These are phyloP conservation scores for Erucastrum elatum DNA, from an alignment of 345 rosid genomes.

Conservation along the genomic window DNA sequence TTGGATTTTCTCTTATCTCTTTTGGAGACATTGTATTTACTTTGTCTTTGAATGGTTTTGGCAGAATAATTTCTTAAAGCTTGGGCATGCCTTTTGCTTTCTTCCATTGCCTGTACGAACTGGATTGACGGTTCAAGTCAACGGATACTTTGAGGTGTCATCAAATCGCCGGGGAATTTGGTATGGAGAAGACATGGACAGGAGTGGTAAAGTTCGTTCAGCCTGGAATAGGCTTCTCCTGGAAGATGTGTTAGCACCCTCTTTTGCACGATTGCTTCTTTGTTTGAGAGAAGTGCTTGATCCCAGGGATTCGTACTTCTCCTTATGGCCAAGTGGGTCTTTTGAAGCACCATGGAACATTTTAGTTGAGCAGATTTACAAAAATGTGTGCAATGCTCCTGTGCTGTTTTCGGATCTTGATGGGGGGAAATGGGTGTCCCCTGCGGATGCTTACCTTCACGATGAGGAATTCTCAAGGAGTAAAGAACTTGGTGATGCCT, in stretches of 20 bases:
- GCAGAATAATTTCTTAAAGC: conserved; percentile 65
- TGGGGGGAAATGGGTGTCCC: conserved; percentile 84
- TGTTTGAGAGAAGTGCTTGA: conserved; percentile 67
- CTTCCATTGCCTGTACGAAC: conserved; percentile 95
- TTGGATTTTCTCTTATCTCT: conserved; percentile 1
- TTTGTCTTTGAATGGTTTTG: conserved; percentile 36
- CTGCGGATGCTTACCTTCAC: conserved; percentile 80
- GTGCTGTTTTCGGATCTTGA: conserved; percentile 68
- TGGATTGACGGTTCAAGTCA: conserved; percentile 81
- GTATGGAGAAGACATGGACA: conserved; percentile 98
- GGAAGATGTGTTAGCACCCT: conserved; percentile 87
- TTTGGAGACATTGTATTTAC: conserved; percentile 24
- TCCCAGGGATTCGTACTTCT: conserved; percentile 61
- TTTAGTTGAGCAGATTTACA: conserved; percentile 79
- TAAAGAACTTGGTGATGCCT: conserved; percentile 72
- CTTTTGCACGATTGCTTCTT: conserved; percentile 61
- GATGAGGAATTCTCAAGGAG: conserved; percentile 69
- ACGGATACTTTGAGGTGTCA: conserved; percentile 94
- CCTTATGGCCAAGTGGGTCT: conserved; percentile 79
- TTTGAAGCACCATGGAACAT: conserved; percentile 96
- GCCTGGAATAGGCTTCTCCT: conserved; percentile 92
- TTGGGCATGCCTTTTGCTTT: conserved; percentile 90
- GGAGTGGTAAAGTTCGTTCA: conserved; percentile 93
- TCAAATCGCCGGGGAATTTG: conserved; percentile 98
- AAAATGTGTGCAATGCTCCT: conserved; percentile 54